Conservation (phyloP, 129 eudicot genomes). For the Flaveria brownii region DNA sequence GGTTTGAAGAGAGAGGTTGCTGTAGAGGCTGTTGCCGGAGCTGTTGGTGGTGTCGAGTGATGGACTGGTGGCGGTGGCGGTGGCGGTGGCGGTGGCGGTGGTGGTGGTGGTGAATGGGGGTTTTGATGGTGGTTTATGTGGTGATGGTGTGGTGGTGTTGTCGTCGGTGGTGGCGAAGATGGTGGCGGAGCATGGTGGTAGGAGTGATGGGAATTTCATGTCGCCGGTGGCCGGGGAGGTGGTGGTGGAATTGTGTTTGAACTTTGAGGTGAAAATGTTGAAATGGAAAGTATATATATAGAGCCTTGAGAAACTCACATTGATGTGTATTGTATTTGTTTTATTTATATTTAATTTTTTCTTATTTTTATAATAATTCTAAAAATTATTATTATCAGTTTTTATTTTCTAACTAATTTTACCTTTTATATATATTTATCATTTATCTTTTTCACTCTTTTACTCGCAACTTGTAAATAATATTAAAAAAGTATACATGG, state of each 20-base stretch:
- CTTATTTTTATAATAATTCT: no score
- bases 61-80: constrained; percentile 29
- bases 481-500: no score
- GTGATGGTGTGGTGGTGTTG: constrained; percentile 23
- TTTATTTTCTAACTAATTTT: no score
- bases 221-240: no score
- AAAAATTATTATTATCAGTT: no score
- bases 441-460: no score
- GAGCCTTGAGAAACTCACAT: no score
- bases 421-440: no score
- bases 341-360: no score
- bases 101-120: constrained; percentile 31
- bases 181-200: constrained; percentile 64
- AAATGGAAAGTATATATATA: not conserved
- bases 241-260: not conserved
- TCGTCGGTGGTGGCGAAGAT: constrained; percentile 37
- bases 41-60: constrained; percentile 38
- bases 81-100: constrained; percentile 25
- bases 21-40: constrained; percentile 40
- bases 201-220: constrained; percentile 62
- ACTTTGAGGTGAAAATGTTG: not conserved
- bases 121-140: constrained; percentile 3
- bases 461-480: no score
- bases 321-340: no score
- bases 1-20: constrained; percentile 71